Evolutionary conservation across 768 basidiomycete species (phyloP), one percentile per base, ranked within the genome.

Genomic region (Phaeotremella skinneri): DNA sequence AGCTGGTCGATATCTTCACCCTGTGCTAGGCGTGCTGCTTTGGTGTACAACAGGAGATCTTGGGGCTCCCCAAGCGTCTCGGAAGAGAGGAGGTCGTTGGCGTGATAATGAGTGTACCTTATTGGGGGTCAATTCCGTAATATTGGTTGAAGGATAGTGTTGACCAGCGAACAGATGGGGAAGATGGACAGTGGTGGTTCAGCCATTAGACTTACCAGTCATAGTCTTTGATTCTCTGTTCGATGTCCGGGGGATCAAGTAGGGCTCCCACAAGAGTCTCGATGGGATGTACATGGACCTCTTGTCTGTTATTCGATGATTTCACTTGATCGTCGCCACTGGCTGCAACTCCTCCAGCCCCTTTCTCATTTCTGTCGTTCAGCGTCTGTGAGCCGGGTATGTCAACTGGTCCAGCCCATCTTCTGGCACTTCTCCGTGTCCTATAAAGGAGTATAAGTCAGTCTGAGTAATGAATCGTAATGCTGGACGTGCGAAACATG

Each of bases 141-240:
- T 27, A 20, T 2, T 25, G 29, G 25, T 20, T 2, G 32, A 26
- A 32, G 45, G 11, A 29, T 29, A 26, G 27, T 27, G 73, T 82
- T 30, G 51, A 87, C 85, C 84, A 85, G 66, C 85, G 83, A 75
- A 90, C 91, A 72, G 90, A 88, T 0, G 81, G 79, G 59, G 84
- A 81, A 69, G 90, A 88, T 29, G 81, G 79, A 29, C 82, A 82
- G 0, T 85, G 81, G 3, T 90, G 86, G 3, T 76, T 78, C 1
- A 88, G 88, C 59, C 87, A 74, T 3, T 90, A 47, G 0, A 66
- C 48, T 21, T 4, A 67, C 68, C 64, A 68, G 48, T 68, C 66
- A 54, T 68, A 69, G 31, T 73, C 71, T 21, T 66, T 61, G 52
- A 61, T 62, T 6, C 66, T 49, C 39, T 66, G 63, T 9, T 67